phyloP scores from a whole-genome alignment of 2,329 filamentous ascomycete species.

The Cladophialophora chaetospira region DNA sequence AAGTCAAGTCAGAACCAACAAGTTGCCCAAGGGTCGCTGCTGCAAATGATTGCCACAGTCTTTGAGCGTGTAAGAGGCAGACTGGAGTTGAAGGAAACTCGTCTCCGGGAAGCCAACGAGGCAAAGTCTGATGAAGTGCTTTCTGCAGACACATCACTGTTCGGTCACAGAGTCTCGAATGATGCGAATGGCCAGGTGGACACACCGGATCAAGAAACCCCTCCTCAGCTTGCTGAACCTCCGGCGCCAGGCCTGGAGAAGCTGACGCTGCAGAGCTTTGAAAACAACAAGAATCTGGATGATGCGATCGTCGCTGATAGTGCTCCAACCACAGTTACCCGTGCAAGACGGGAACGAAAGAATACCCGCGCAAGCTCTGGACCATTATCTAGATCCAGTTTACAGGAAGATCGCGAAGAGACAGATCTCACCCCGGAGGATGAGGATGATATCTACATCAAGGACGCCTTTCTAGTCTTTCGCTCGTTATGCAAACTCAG shows the following conservation, averaged over 20 bases:
- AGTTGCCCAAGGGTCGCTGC: slow-evolving; percentile 92
- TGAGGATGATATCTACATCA: slow-evolving; percentile 91
- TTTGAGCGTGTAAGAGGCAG: slow-evolving; percentile 91
- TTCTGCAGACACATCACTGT: slow-evolving; percentile 23
- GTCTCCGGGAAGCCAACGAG: slow-evolving; percentile 52
- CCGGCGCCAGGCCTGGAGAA: slow-evolving; percentile 48
- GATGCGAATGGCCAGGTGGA: slow-evolving; percentile 27
- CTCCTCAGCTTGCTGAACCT: slow-evolving; percentile 53
- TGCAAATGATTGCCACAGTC: slow-evolving; percentile 97
- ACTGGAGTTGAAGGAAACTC: slow-evolving; percentile 81
- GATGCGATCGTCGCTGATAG: slow-evolving; percentile 67
- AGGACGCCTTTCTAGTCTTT: slow-evolving; percentile 96
- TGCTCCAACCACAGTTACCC: slow-evolving; percentile 67
- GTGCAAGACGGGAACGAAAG: slow-evolving; percentile 53
- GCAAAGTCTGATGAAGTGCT: slow-evolving; percentile 35
- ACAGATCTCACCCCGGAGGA: slow-evolving; percentile 52
- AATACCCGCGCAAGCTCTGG: slow-evolving; percentile 50
- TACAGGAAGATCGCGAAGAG: slow-evolving; percentile 44
- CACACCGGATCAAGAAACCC: slow-evolving; percentile 40
- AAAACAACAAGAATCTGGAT: slow-evolving; percentile 67
- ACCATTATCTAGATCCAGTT: slow-evolving; percentile 38
- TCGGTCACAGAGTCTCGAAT: slow-evolving; percentile 39
- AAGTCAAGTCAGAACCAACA: slow-evolving; percentile 94
- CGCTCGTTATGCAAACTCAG: slow-evolving; percentile 96
- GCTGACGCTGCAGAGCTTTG: slow-evolving; percentile 69